Conservation (phyloP, 1,139 yeast genomes). For the Hanseniaspora sp. region DNA sequence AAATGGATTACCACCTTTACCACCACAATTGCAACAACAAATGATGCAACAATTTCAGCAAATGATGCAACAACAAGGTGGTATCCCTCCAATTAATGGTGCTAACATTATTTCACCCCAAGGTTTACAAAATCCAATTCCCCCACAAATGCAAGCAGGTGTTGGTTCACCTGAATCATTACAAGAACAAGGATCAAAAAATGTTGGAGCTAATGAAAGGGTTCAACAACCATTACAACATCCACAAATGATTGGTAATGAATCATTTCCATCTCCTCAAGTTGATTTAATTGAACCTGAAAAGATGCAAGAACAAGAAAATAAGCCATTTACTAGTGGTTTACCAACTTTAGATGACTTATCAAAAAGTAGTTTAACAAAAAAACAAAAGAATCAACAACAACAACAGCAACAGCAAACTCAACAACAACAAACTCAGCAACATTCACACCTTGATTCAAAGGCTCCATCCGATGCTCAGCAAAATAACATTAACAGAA, state of each 20-base stretch:
- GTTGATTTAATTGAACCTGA: neutral
- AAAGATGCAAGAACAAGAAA: neutral
- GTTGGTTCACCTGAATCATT: constrained; percentile 15
- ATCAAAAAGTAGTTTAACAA: constrained; percentile 18
- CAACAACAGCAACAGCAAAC: constrained; percentile 15
- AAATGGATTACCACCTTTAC: constrained; percentile 19
- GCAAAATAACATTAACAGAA: constrained; percentile 16
- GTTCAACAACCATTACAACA: constrained; percentile 14
- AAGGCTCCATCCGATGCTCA: neutral
- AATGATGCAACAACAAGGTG: constrained; percentile 18
- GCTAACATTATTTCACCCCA: constrained; percentile 9
- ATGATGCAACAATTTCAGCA: constrained; percentile 19
- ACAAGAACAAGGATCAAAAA: constrained; percentile 19
- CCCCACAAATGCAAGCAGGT: constrained; percentile 18
- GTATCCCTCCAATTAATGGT: constrained; percentile 16
- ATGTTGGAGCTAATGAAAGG: constrained; percentile 18
- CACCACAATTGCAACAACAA: constrained; percentile 17
- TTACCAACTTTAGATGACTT: constrained; percentile 44
- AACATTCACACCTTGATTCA: too few relatives aligned
- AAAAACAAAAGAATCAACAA: constrained; percentile 5
- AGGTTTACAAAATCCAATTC: constrained; percentile 13
- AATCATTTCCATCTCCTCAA: neutral
- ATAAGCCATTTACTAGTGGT: constrained; percentile 36
- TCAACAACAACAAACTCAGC: neutral
- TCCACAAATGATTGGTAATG: constrained; percentile 12